Evolutionary conservation across 441 rosid species (phyloP).

Genomic region (Gossypium trilobum): DNA sequence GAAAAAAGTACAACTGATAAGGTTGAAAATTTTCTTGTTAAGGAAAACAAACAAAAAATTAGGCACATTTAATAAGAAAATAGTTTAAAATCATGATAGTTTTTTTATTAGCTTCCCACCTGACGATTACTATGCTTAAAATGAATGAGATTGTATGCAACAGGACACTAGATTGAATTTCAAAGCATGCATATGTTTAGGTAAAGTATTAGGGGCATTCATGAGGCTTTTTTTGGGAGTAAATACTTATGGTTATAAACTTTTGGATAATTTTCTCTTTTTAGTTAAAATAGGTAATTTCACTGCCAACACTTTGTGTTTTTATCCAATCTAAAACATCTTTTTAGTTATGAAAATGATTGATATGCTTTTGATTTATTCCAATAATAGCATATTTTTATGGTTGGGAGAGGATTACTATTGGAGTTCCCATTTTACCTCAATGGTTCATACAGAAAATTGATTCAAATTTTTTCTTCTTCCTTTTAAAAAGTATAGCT

Average conservation of each 20-base stretch:
- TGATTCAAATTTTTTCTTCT: neutral
- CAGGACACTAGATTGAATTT: neutral
- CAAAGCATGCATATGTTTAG: neutral
- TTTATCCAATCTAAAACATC: neutral
- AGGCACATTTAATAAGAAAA: neutral
- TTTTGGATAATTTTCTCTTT: neutral
- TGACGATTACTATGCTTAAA: neutral
- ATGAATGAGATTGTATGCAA: too few species aligned
- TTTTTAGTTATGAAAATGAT: neutral
- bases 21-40: too few species aligned
- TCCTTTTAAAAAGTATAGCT: too few species aligned
- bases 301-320: neutral
- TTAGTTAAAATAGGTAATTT: neutral
- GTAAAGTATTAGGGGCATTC: neutral
- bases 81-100: neutral
- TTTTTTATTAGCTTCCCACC: neutral
- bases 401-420: too few species aligned
- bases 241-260: neutral
- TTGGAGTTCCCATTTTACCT: neutral
- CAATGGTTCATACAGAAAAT: neutral
- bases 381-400: neutral
- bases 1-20: too few species aligned
- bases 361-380: neutral
- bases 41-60: too few species aligned
- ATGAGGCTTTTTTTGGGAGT: neutral